Conservation (phyloP, 345 rosid species). For the Boechera divaricarpa region DNA sequence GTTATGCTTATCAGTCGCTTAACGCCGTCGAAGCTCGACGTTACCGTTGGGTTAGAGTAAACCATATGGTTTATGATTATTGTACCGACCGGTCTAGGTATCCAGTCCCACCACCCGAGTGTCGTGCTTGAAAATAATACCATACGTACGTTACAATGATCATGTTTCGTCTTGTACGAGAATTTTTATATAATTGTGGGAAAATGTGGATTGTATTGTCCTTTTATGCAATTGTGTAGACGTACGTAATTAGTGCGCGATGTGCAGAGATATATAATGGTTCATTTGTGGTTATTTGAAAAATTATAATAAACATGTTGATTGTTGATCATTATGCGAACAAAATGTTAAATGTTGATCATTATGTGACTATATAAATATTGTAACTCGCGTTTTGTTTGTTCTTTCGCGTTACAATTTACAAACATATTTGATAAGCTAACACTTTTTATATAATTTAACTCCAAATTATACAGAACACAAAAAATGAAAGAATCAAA, state of each 20-base stretch:
- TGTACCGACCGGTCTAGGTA: slow-evolving; percentile 78
- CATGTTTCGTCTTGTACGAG: slow-evolving; percentile 40
- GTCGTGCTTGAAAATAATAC: slow-evolving; percentile 53
- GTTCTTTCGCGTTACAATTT: neutral
- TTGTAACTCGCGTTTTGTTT: neutral
- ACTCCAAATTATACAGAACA: too few species aligned
- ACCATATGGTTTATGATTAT: slow-evolving; percentile 95
- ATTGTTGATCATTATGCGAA: neutral
- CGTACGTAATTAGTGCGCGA: slow-evolving; percentile 8
- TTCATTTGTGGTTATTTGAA: neutral
- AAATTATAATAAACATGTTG: neutral
- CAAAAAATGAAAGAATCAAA: neutral
- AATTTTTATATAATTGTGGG: slow-evolving; percentile 21
- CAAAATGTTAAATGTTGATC: neutral
- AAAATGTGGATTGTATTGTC: slow-evolving; percentile 20
- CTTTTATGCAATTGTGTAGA: slow-evolving; percentile 21
- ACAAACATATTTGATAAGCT: neutral
- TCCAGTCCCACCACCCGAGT: slow-evolving; percentile 83
- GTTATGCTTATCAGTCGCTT: slow-evolving; percentile 62
- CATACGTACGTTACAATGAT: slow-evolving; percentile 38
- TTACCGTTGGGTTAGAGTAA: slow-evolving; percentile 89
- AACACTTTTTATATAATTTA: too few species aligned
- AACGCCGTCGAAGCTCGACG: slow-evolving; percentile 71
- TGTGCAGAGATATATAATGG: slow-evolving; percentile 17
- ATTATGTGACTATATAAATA: too few species aligned